phyloP scores from a whole-genome alignment of 1,284 basidiomycete species.

The Trametes polyzona region DNA sequence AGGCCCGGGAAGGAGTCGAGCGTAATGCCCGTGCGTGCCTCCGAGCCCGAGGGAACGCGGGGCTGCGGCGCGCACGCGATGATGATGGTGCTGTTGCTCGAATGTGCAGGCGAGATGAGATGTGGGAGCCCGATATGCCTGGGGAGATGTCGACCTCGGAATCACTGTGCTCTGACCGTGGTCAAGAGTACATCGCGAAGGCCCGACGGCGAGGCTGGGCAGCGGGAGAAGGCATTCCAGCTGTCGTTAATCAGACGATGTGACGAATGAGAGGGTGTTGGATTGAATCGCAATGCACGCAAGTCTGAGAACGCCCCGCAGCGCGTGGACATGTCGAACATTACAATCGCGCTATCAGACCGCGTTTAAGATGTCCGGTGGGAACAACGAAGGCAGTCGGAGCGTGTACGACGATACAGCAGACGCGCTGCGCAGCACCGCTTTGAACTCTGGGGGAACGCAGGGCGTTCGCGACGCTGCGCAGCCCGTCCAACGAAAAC shows the following conservation, averaged over 20 bases:
- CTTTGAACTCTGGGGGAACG: neutral
- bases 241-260: neutral
- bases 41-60: neutral
- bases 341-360: too few species aligned
- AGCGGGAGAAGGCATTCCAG: neutral
- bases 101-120: neutral
- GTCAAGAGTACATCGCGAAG: neutral
- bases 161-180: too few species aligned
- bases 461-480: neutral
- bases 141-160: too few species aligned
- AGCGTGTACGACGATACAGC: too few species aligned
- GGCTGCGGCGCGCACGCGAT: neutral
- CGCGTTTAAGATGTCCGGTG: too few species aligned
- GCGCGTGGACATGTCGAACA: neutral
- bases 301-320: slow-evolving; percentile 1
- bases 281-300: neutral
- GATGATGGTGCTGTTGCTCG: neutral
- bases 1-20: neutral
- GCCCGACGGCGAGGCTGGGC: neutral
- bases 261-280: neutral
- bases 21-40: neutral
- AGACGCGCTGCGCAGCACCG: neutral
- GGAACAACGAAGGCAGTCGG: too few species aligned
- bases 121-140: too few species aligned
- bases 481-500: neutral